phyloP scores from a whole-genome alignment of 2,329 filamentous ascomycete species.

The Chaetomium sp. region DNA sequence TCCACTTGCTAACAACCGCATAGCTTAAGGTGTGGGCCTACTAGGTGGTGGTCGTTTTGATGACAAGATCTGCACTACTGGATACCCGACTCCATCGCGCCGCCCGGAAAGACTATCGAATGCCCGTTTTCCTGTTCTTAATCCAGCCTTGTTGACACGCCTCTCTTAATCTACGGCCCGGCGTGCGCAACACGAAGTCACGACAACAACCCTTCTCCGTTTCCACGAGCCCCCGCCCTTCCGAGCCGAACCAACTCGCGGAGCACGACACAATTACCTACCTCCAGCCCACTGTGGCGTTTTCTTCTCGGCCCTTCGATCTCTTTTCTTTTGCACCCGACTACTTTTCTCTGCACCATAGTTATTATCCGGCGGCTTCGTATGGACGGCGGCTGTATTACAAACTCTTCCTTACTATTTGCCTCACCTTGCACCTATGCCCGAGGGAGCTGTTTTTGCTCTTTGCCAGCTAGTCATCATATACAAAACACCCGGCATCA shows the following conservation, averaged over 20 bases:
- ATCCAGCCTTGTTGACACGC: constrained; percentile 39
- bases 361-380: constrained; percentile 24
- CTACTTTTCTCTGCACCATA: constrained; percentile 24
- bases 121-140: constrained; percentile 41
- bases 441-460: not conserved
- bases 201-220: constrained; percentile 36
- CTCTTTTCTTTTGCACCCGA: constrained; percentile 8
- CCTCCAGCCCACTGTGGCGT: not conserved
- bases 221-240: not conserved
- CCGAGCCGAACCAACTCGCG: constrained; percentile 4
- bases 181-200: constrained; percentile 53
- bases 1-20: constrained; percentile 34
- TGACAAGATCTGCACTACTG: constrained; percentile 35
- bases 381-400: constrained; percentile 31
- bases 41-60: constrained; percentile 57
- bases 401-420: constrained; percentile 38
- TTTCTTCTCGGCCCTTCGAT: constrained; percentile 14
- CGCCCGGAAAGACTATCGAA: constrained; percentile 35
- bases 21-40: constrained; percentile 89
- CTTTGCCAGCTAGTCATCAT: constrained; percentile 6
- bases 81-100: constrained; percentile 36
- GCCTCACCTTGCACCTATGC: constrained; percentile 23
- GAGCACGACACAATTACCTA: not conserved
- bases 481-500: not conserved
- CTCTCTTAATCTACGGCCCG: constrained; percentile 46